Evolutionary conservation across 306 rosid species (phyloP).

Genomic region (Quercus mongolica): DNA sequence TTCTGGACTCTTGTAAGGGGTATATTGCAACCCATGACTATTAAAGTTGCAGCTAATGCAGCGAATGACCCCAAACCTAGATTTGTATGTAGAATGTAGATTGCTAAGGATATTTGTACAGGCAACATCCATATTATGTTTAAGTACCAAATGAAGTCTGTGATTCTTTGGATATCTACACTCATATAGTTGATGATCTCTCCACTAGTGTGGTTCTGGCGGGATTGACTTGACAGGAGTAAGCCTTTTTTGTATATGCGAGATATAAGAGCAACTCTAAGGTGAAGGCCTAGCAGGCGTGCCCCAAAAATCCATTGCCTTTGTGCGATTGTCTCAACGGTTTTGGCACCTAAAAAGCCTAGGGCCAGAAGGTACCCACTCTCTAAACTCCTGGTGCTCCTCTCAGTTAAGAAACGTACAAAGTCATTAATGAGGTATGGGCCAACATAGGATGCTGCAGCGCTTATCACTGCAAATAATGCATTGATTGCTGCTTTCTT

Average conservation of each 20-base stretch:
- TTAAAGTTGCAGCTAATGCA: constrained; percentile 66
- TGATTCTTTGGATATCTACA: constrained; percentile 90
- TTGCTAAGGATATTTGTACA: constrained; percentile 76
- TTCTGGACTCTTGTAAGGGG: constrained; percentile 79
- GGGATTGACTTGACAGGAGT: constrained; percentile 58
- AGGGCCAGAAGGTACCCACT: constrained; percentile 72
- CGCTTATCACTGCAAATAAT: constrained; percentile 55
- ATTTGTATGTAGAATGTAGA: constrained; percentile 66
- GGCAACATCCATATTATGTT: constrained; percentile 93
- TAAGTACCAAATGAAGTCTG: constrained; percentile 79
- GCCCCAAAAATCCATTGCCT: constrained; percentile 98
- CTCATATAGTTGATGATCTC: constrained; percentile 96
- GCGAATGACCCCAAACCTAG: constrained; percentile 75
- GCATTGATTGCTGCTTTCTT: constrained; percentile 82
- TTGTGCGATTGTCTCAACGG: constrained; percentile 74
- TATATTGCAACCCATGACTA: constrained; percentile 72
- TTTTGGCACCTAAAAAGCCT: constrained; percentile 68
- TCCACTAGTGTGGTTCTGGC: constrained; percentile 78
- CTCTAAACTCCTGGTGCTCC: constrained; percentile 44
- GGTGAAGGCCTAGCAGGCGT: constrained; percentile 84
- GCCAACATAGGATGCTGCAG: constrained; percentile 87
- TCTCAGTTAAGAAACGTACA: constrained; percentile 57
- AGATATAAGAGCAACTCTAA: constrained; percentile 76
- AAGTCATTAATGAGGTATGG: constrained; percentile 88
- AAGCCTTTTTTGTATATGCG: constrained; percentile 79